phyloP scores from a whole-genome alignment of 2,329 filamentous ascomycete species.

The Fonsecaea monophora region DNA sequence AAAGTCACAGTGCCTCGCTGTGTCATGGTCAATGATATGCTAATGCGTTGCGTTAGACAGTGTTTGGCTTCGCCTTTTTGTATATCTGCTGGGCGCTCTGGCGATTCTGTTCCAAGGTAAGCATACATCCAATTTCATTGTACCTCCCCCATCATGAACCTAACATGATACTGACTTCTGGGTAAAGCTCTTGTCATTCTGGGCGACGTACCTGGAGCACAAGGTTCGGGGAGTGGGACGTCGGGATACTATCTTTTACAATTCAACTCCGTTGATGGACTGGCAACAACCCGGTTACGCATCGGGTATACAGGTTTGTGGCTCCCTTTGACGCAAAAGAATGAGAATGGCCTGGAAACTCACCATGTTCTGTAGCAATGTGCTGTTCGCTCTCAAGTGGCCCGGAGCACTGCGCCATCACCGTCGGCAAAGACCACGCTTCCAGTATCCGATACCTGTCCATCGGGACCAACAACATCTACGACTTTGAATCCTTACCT shows the following conservation, averaged over 20 bases:
- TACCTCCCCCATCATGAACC: not conserved
- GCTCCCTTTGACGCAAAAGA: not conserved
- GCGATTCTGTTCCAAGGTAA: constrained; percentile 18
- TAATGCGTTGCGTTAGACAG: constrained; percentile 8
- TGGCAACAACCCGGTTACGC: constrained; percentile 12
- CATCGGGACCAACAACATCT: constrained; percentile 8
- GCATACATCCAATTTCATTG: not conserved
- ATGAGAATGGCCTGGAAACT: not conserved
- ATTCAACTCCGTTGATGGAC: constrained; percentile 10
- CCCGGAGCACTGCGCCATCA: constrained; percentile 23
- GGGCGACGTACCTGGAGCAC: constrained; percentile 13
- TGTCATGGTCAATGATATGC: not conserved
- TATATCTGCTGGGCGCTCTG: constrained; percentile 11
- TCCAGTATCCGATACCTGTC: constrained; percentile 18
- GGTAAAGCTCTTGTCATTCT: constrained; percentile 18
- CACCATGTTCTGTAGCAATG: constrained; percentile 8
- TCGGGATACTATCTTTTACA: constrained; percentile 19
- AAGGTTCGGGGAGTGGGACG: constrained; percentile 10
- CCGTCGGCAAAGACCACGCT: constrained; percentile 20
- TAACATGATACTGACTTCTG: not conserved
- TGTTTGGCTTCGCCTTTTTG: constrained; percentile 12
- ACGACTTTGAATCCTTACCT: constrained; percentile 1
- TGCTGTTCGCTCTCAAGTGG: constrained; percentile 17
- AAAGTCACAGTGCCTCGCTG: not conserved
- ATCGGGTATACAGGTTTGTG: constrained; percentile 20